phyloP scores from a whole-genome alignment of 768 basidiomycete species.

The Lepiota subincarnata region DNA sequence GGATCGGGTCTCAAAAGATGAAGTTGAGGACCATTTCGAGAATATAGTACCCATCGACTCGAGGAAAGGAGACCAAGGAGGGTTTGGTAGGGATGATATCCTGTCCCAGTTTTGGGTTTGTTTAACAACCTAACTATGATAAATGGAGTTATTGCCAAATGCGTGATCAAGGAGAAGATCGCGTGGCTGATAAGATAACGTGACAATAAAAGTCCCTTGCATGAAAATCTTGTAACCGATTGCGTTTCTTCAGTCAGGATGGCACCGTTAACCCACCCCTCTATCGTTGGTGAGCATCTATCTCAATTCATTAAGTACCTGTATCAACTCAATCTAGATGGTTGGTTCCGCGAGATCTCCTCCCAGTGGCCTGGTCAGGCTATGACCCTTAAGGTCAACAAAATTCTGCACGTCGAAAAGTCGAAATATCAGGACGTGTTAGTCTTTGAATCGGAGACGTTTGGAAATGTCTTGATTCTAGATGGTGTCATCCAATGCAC shows the following conservation, averaged over 20 bases:
- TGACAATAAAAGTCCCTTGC: background rate
- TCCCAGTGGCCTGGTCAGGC: conserved; percentile 98
- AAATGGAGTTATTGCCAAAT: too few relatives aligned
- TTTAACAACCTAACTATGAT: too few relatives aligned
- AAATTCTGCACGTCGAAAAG: conserved; percentile 91
- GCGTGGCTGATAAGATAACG: conserved; percentile 6
- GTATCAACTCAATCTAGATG: conserved; percentile 42
- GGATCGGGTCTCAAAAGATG: too few relatives aligned
- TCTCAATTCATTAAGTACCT: background rate
- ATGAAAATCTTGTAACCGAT: background rate
- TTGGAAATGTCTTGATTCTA: conserved; percentile 94
- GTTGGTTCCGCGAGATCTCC: conserved; percentile 95
- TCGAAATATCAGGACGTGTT: conserved; percentile 96
- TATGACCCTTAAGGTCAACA: conserved; percentile 94
- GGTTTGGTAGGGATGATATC: too few relatives aligned
- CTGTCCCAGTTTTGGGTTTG: too few relatives aligned
- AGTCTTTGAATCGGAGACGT: conserved; percentile 93
- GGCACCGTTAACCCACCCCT: conserved; percentile 54
- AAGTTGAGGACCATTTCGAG: too few relatives aligned
- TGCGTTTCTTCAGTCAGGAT: conserved; percentile 24
- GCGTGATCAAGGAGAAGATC: background rate
- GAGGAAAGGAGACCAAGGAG: too few relatives aligned
- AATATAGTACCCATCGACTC: too few relatives aligned
- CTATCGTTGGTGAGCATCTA: conserved; percentile 42
- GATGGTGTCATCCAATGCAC: conserved; percentile 97